Evolutionary conservation across 1,284 basidiomycete species (phyloP).

Genomic region (Ustilago nuda): DNA sequence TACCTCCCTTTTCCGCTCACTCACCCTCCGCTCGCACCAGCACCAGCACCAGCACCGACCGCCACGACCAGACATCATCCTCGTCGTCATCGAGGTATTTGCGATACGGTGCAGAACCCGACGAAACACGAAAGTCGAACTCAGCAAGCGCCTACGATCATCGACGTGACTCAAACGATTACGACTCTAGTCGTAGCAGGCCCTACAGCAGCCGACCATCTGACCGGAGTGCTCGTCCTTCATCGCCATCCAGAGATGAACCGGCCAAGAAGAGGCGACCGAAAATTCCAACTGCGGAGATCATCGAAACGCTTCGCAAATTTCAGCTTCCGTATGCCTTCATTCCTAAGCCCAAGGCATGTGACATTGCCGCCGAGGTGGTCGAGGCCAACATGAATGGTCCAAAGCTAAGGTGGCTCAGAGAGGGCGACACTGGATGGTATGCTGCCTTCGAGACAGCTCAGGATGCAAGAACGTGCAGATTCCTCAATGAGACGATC

Average conservation of each 20-base stretch:
- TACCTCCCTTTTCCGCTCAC: background rate
- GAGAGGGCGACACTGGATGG: slow-evolving; percentile 64
- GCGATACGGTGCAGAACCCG: slow-evolving; percentile 9
- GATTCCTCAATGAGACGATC: slow-evolving; percentile 48
- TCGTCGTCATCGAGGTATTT: background rate
- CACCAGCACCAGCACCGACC: slow-evolving; percentile 1
- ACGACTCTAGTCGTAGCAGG: slow-evolving; percentile 13
- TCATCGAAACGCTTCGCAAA: slow-evolving; percentile 30
- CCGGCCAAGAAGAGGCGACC: background rate
- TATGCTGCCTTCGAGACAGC: slow-evolving; percentile 63
- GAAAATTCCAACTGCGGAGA: slow-evolving; percentile 24
- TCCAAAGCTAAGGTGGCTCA: slow-evolving; percentile 56
- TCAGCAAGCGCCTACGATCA: slow-evolving; percentile 9
- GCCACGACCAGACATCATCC: slow-evolving; percentile 4
- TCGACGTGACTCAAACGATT: slow-evolving; percentile 15
- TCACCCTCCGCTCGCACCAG: slow-evolving; percentile 14
- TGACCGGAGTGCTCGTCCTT: background rate
- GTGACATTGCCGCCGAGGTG: slow-evolving; percentile 45
- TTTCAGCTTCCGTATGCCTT: slow-evolving; percentile 49
- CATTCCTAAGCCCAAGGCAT: slow-evolving; percentile 43
- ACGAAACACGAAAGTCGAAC: slow-evolving; percentile 9
- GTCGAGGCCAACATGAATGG: slow-evolving; percentile 54
- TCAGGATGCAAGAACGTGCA: slow-evolving; percentile 45
- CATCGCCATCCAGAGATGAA: slow-evolving; percentile 5
- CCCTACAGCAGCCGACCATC: slow-evolving; percentile 1